Evolutionary conservation across 768 basidiomycete genomes (phyloP).

Genomic region (Gloeophyllum trabeum): DNA sequence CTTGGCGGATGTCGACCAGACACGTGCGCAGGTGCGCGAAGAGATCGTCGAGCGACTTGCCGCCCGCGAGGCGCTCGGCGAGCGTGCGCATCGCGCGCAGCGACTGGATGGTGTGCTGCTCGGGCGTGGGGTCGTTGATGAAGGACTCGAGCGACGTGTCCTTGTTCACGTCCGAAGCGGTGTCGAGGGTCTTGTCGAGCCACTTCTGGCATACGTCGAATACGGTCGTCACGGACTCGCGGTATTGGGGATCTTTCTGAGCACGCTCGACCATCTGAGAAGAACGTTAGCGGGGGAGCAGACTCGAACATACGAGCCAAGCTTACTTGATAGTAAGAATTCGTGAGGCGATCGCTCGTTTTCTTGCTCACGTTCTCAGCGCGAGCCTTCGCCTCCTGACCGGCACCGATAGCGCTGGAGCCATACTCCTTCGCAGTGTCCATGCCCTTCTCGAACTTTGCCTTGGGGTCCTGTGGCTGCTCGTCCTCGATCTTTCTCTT

Average conservation of each 20-base stretch:
- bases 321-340: constrained; percentile 41
- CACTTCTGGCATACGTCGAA: constrained; percentile 49
- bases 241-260: constrained; percentile 49
- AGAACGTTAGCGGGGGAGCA: background rate
- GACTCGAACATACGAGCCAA: background rate
- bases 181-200: constrained; percentile 37
- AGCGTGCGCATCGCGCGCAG: constrained; percentile 26
- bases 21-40: constrained; percentile 28
- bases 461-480: constrained; percentile 30
- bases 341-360: constrained; percentile 30
- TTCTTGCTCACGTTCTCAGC: constrained; percentile 33
- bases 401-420: constrained; percentile 40
- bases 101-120: constrained; percentile 47
- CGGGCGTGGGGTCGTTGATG: constrained; percentile 50
- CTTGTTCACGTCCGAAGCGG: constrained; percentile 31
- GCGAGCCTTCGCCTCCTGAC: constrained; percentile 29
- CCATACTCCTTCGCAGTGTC: constrained; percentile 51
- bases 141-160: constrained; percentile 39
- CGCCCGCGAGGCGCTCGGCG: constrained; percentile 42
- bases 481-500: constrained; percentile 20
- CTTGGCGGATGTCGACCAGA: constrained; percentile 37
- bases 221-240: constrained; percentile 41
- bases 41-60: constrained; percentile 39
- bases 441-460: constrained; percentile 56
- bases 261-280: constrained; percentile 55